Evolutionary conservation across 257 asterid genomes (phyloP).

Genomic region (Cruciata laevipes): DNA sequence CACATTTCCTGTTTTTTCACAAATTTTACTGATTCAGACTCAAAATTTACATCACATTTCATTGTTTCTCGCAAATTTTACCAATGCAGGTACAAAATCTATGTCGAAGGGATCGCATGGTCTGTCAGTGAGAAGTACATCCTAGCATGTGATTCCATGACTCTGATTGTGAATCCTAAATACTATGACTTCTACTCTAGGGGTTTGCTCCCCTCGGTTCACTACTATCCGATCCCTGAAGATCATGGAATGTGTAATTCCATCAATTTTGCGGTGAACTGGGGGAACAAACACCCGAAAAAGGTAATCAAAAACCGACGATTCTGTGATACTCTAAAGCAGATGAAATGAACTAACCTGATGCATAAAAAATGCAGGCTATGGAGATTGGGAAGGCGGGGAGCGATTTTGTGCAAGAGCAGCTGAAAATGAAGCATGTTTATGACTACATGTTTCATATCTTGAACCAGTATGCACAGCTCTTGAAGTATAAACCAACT

Average conservation of each 20-base stretch:
- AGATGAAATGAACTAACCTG: not conserved
- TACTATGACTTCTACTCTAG: slow-evolving; percentile 76
- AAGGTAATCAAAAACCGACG: slow-evolving; percentile 31
- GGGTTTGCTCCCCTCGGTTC: slow-evolving; percentile 59
- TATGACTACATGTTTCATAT: slow-evolving; percentile 76
- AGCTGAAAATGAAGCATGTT: slow-evolving; percentile 49
- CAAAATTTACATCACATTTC: slow-evolving; percentile 59
- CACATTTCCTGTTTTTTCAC: not conserved
- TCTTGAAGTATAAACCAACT: slow-evolving; percentile 54
- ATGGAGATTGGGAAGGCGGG: slow-evolving; percentile 66
- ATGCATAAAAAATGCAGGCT: slow-evolving; percentile 38
- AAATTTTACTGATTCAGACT: slow-evolving; percentile 34
- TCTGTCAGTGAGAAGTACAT: slow-evolving; percentile 89
- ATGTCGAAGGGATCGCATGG: slow-evolving; percentile 78
- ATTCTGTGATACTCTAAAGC: not conserved
- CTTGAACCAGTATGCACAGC: slow-evolving; percentile 63
- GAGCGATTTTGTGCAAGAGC: slow-evolving; percentile 59
- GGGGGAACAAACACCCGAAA: slow-evolving; percentile 66
- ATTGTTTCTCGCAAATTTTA: slow-evolving; percentile 39
- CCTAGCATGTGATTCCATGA: slow-evolving; percentile 77
- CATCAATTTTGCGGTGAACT: slow-evolving; percentile 67
- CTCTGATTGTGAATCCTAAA: slow-evolving; percentile 45
- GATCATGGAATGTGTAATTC: slow-evolving; percentile 36
- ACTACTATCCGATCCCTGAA: slow-evolving; percentile 68
- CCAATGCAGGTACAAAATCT: slow-evolving; percentile 64